phyloP scores from a whole-genome alignment of 345 rosid species.

The Citropsis articulata region DNA sequence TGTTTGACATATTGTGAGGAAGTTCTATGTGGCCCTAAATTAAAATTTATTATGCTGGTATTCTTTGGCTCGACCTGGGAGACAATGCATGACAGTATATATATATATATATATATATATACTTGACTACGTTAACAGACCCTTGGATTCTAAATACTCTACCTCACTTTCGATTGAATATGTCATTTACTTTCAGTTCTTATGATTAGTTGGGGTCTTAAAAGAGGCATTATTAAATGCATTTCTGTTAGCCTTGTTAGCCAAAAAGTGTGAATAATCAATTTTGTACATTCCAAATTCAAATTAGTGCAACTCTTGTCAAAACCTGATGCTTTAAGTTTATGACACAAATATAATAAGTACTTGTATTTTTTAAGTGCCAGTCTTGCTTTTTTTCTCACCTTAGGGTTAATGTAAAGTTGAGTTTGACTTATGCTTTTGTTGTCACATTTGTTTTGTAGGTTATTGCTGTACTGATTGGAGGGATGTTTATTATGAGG shows the following conservation, averaged over 20 bases:
- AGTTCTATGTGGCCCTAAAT: background rate
- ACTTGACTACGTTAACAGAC: background rate
- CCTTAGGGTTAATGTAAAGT: background rate
- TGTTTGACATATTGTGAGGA: background rate
- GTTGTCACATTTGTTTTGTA: slow-evolving; percentile 24
- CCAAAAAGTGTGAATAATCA: background rate
- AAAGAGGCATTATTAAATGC: background rate
- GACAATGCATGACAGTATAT: background rate
- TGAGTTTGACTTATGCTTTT: slow-evolving; percentile 11
- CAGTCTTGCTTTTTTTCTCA: background rate
- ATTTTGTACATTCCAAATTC: background rate
- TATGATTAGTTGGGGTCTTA: background rate
- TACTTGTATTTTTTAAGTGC: slow-evolving; percentile 4
- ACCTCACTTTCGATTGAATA: background rate
- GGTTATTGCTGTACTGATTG: slow-evolving; percentile 86
- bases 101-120: too few species aligned
- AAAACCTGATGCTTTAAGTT: background rate
- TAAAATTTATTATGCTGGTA: background rate
- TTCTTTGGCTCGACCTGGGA: background rate
- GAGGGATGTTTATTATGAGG: slow-evolving; percentile 83
- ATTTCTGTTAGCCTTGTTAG: background rate
- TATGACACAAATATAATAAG: slow-evolving; percentile 1
- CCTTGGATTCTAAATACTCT: background rate
- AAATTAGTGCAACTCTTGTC: background rate
- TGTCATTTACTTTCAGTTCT: background rate